These are phyloP conservation scores for Geranomyces variabilis DNA, from an alignment of 192 early-diverging fungal genomes.

Conservation along the genomic window DNA sequence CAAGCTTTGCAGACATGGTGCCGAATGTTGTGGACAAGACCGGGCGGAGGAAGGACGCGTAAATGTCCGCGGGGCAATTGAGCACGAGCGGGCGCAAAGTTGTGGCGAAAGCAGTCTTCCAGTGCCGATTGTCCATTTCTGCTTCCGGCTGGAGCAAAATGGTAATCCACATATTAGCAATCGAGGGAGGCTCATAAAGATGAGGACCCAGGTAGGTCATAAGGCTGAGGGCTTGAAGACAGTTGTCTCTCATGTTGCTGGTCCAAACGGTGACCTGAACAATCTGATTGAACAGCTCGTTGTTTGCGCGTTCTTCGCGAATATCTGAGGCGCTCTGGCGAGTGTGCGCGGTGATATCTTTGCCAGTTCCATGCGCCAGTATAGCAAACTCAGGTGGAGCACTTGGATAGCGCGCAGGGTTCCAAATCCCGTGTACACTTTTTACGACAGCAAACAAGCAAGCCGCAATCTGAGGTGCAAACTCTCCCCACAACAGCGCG, in stretches of 20 bases:
- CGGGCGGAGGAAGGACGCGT: background rate
- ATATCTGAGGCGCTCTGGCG: background rate
- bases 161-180: constrained; percentile 1
- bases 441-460: constrained; percentile 2
- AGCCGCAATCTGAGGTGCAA: background rate
- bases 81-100: constrained; percentile 37
- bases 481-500: background rate
- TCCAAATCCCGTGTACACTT: constrained; percentile 35
- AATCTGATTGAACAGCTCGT: constrained; percentile 20
- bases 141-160: constrained; percentile 23
- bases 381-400: constrained; percentile 23
- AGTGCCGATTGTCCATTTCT: constrained; percentile 40
- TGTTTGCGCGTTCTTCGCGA: background rate
- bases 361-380: constrained; percentile 13
- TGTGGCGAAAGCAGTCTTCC: constrained; percentile 37
- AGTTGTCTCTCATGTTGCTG: constrained; percentile 33
- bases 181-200: constrained; percentile 28
- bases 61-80: constrained; percentile 29
- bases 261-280: constrained; percentile 22
- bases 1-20: constrained; percentile 17
- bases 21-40: constrained; percentile 27
- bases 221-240: constrained; percentile 25
- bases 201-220: constrained; percentile 27
- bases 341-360: constrained; percentile 18
- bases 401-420: constrained; percentile 25